phyloP scores from a whole-genome alignment of 2,329 filamentous ascomycete genomes.

The Beauveria sp. region DNA sequence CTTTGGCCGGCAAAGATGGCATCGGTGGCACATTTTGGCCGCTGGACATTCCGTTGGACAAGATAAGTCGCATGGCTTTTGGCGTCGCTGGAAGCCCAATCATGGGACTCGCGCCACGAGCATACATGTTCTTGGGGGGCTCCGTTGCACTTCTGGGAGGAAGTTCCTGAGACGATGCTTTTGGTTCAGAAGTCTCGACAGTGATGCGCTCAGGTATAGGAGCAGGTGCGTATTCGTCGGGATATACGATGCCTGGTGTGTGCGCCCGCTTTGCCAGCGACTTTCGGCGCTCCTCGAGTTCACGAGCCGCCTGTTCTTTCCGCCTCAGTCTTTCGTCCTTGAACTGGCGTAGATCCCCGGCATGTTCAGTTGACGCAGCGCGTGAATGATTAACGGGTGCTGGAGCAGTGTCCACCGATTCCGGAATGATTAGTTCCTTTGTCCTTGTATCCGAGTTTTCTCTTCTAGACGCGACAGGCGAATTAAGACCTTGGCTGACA shows the following conservation, averaged over 20 bases:
- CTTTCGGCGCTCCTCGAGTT: slow-evolving; percentile 80
- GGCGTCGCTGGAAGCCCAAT: slow-evolving; percentile 86
- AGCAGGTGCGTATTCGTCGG: slow-evolving; percentile 40
- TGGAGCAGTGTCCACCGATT: slow-evolving; percentile 25
- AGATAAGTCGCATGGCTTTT: slow-evolving; percentile 78
- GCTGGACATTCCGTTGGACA: slow-evolving; percentile 40
- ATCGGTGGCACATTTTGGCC: slow-evolving; percentile 14
- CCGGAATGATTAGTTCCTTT: slow-evolving; percentile 20
- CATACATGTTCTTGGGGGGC: slow-evolving; percentile 46
- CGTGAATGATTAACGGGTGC: slow-evolving; percentile 22
- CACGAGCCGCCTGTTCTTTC: slow-evolving; percentile 70
- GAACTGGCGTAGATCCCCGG: slow-evolving; percentile 46
- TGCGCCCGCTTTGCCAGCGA: slow-evolving; percentile 76
- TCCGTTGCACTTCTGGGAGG: slow-evolving; percentile 59
- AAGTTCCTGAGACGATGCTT: slow-evolving; percentile 33
- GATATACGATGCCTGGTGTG: slow-evolving; percentile 72
- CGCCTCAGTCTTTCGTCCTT: slow-evolving; percentile 57
- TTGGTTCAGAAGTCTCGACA: slow-evolving; percentile 38
- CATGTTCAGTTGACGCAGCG: slow-evolving; percentile 37
- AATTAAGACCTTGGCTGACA: slow-evolving; percentile 33
- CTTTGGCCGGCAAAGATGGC: neutral
- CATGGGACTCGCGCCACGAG: slow-evolving; percentile 35
- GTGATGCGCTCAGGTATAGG: slow-evolving; percentile 16
- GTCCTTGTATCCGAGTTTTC: slow-evolving; percentile 34
- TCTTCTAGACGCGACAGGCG: slow-evolving; percentile 26